Base-by-base conservation (phyloP, 1,139 yeast species). In the Pichia cactophila region DNA sequence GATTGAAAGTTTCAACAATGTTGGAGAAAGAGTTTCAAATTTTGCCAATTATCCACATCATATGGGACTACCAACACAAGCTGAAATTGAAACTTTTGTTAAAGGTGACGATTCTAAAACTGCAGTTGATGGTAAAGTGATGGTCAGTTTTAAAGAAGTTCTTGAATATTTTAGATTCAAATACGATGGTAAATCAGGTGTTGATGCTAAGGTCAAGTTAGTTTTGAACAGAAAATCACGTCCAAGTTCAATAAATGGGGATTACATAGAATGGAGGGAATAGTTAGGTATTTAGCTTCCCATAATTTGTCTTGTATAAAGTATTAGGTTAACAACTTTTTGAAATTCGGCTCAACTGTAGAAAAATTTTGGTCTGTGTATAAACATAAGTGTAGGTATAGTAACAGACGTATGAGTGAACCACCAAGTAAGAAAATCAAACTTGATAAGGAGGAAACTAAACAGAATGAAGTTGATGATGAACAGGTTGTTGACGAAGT, bases 41-140 rank as follows among this genome's bases (percentile, higher is more conserved):
- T 87, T 75, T 69, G 67, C 67, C 42, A 66, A 75, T 47, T 86
- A 90, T 64, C 96, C 96, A 35, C 80, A 78, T 61, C 54, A 55
- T 5, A 85, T 79, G 74, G 96, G 95, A 36, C 74, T 92, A 56
- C 97, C 97, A 47, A 71, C 78, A 14, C 86, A 83, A 66, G 57
- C 62, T 46, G 83, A 80, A 52, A 73, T 80, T 51, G 74, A 76
- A 58, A 69, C 70, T 49, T 85, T 73, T 64, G 77, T 85, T 47
- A 78, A 80, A 44, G 90, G 90, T 28, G 74, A 73, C 54, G 86
- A 80, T 59, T 17, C 31, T 10, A 40, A 28, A 14, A 17, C 31
- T 14, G 28, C 33, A 14, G 72, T 82, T 16, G 75, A 78, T 57
- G 74, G 86, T 59, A 72, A 81, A 38, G 80, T 76, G 65, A 79